Evolutionary conservation across 148 eudicot genomes (phyloP), one percentile per base, ranked within the genome.

Genomic region (Spergularia bocconei): DNA sequence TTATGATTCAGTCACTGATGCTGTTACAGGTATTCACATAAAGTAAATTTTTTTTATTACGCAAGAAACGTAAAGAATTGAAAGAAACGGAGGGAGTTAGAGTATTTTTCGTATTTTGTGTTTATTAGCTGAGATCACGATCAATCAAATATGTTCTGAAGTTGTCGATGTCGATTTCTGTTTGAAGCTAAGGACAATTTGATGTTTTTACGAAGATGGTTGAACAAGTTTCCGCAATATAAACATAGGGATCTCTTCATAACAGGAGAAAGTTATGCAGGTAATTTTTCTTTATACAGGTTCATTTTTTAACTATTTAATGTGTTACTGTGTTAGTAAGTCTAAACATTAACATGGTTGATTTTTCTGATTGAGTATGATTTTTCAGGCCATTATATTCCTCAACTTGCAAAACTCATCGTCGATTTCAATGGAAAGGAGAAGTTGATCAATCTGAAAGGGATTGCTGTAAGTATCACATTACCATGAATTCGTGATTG

Each of bases 231-330:
- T 72, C 99, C 99, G 20, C 91, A 90, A 66, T 92, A 90, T 77
- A 84, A 70, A 23, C 76, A 81, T 14, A 90, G 90, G 60, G 89
- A 86, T 83, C 80, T 95, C 70, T 95, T 76, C 79, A 89, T 95
- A 52, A 90, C 97, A 8, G 99, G 99, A 77, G 99, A 95, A 88
- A 95, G 99, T 76, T 95, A 95, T 86, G 99, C 99, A 79, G 99
- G 99, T 95, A 85, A 36, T 23, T 33, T 2, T 39, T 63, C 5
- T 48, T 39, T 57, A 21, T 16, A 58, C 20, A 15, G 5, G 39
- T n/a, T 19, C 19, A 20, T 57, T 52, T 38, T 29, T 56, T 1
- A 39, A 58, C n/a, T n/a, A n/a, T n/a, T n/a, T n/a, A n/a, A n/a
- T n/a, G n/a, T n/a, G n/a, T n/a, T n/a, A n/a, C n/a, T 1, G 36